Base-by-base conservation (phyloP, 768 basidiomycete genomes). In the Xerocomus spinulosus region DNA sequence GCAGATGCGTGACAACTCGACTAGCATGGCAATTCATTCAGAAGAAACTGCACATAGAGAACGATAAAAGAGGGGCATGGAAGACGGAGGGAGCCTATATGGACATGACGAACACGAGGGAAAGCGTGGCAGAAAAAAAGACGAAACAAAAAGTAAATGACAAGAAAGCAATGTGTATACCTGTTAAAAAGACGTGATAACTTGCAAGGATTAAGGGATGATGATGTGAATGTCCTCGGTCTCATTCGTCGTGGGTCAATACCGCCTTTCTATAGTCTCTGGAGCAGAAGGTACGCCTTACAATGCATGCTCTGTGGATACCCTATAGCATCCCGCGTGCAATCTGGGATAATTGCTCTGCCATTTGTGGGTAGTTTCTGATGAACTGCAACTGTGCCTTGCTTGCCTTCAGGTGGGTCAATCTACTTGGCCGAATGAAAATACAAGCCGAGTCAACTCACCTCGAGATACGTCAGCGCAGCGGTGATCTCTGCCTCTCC, bases 401-500 rank as follows among this genome's bases (percentile, higher is more conserved):
- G 36, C 89, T 86, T 10, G 93, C 92, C 82, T 92, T 65, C 1
- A 56, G n/a, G n/a, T 23, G 26, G 2, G 9, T 52, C 18, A 30
- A 23, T 21, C 7, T 12, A 28, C 20, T 14, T 28, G 26, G 6
- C 26, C 9, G 5, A 17, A 38, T 2, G 10, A n/a, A 4, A 29
- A 30, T 17, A n/a, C 20, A 39, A 9, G n/a, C 5, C 3, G 17
- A 26, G 12, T 26, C 26, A 10, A 73, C 83, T 58, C 60, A 87
- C 87, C 68, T 80, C 88, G 73, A 85, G 78, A 64, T 85, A 90
- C 9, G 85, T 87, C 66, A 91, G 65, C 33, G 84, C 83, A 57
- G 80, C 81, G 10, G 82, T 73, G 51, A 99, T 72, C 76, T 99
- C 95, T 0, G 81, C 82, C 68, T 96, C 93, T 24, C 86, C 94